phyloP scores from a whole-genome alignment of 164 flowering plant genomes.

The Sextonia rubra region DNA sequence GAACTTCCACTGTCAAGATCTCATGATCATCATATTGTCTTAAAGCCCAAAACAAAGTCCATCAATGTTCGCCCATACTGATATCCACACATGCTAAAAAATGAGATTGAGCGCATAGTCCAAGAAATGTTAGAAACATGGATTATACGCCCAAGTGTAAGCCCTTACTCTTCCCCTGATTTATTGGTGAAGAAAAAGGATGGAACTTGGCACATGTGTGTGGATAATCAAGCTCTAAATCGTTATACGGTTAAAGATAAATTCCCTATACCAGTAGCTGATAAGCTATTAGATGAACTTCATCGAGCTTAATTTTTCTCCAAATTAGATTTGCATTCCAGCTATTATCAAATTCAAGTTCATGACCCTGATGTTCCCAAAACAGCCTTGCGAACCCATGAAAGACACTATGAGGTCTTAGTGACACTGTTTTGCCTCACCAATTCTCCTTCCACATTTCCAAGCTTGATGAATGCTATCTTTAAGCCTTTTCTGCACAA shows the following conservation, averaged over 20 bases:
- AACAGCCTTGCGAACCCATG: neutral
- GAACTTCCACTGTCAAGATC: neutral
- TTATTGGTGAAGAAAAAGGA: neutral
- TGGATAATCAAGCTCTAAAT: neutral
- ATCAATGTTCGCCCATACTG: neutral
- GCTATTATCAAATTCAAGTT: neutral
- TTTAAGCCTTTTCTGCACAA: neutral
- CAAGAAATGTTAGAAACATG: neutral
- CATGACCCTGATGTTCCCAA: neutral
- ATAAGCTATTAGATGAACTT: neutral
- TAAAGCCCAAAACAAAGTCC: neutral
- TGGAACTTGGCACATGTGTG: neutral
- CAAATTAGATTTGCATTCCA: neutral
- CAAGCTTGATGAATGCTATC: neutral
- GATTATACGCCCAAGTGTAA: neutral
- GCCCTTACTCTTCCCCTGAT: neutral
- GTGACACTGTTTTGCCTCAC: neutral
- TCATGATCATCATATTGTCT: neutral
- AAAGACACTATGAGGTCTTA: neutral
- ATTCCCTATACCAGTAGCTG: neutral
- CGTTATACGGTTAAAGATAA: neutral
- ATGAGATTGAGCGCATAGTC: neutral
- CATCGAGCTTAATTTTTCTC: neutral
- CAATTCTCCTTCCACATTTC: neutral
- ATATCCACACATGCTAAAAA: slow-evolving; percentile 1